Percentiles rank a stretch among this genome's conserved stretches.
Evolutionary conservation across 495 filamentous ascomycete genomes (phyloP).

Genomic region (Lasiosphaeris hirsuta): DNA sequence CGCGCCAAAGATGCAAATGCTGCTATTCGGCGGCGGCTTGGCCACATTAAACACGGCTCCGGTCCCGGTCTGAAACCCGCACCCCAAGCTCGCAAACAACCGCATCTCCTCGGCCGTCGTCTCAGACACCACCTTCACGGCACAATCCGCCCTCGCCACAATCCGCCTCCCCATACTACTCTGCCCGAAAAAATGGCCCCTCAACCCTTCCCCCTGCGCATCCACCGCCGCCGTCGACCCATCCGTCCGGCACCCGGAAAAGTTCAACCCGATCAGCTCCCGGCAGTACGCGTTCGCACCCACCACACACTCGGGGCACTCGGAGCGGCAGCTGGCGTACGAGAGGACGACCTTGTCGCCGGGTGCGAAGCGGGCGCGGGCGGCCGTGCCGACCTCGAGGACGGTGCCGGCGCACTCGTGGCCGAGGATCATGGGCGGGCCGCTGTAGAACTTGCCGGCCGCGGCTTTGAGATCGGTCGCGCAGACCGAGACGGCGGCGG

Average conservation of each 20-base stretch:
- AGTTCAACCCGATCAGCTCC: neutral
- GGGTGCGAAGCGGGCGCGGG: neutral
- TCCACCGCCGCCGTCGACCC: neutral
- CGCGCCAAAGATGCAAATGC: constrained; percentile 14
- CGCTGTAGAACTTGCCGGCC: constrained; percentile 9
- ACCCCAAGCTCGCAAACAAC: constrained; percentile 14
- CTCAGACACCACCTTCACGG: neutral
- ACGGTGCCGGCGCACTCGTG: constrained; percentile 16
- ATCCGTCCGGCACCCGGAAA: neutral
- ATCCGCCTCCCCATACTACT: constrained; percentile 9
- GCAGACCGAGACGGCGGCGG: constrained; percentile 11
- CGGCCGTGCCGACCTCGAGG: neutral
- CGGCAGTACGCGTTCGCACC: constrained; percentile 14
- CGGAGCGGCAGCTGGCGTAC: constrained; percentile 4
- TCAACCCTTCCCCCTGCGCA: neutral
- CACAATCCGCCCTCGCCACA: constrained; percentile 12
- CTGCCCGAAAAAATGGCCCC: constrained; percentile 16
- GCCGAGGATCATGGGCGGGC: constrained; percentile 16
- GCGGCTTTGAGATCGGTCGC: constrained; percentile 18
- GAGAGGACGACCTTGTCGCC: constrained; percentile 18
- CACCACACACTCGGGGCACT: constrained; percentile 4
- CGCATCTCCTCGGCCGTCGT: constrained; percentile 7
- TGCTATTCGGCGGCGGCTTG: neutral
- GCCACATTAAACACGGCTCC: constrained; percentile 14
- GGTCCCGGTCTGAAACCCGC: constrained; percentile 17